phyloP scores from a whole-genome alignment of 176 grass and related monocot genomes.

The Zea mays region DNA sequence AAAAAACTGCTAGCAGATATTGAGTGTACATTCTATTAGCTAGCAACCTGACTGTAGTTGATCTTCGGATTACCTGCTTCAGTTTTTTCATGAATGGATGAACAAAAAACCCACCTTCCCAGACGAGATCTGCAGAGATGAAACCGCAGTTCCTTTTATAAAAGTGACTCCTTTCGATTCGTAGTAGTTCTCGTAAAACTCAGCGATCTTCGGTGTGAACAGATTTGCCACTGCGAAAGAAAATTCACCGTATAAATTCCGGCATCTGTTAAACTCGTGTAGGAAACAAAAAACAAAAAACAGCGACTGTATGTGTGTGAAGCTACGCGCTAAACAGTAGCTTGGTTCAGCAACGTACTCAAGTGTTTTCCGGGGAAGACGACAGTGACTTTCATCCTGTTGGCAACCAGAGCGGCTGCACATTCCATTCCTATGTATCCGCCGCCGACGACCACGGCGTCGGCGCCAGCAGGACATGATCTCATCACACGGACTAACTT shows the following conservation, averaged over 20 bases:
- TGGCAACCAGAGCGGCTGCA: conserved; percentile 69
- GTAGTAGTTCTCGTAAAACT: conserved; percentile 81
- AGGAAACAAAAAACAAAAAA: neutral
- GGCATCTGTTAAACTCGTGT: neutral
- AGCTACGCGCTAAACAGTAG: neutral
- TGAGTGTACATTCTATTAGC: neutral
- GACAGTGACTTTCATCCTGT: conserved; percentile 77
- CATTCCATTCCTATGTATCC: conserved; percentile 97
- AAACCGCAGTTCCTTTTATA: conserved; percentile 56
- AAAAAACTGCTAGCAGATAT: neutral
- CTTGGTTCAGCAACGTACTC: conserved; percentile 55
- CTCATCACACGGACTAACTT: conserved; percentile 61
- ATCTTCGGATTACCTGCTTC: neutral
- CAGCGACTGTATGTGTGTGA: neutral
- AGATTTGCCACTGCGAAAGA: conserved; percentile 60
- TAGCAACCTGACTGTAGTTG: neutral
- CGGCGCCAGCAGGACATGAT: conserved; percentile 47
- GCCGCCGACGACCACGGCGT: conserved; percentile 73
- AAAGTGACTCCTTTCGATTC: conserved; percentile 72
- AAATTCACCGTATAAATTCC: neutral
- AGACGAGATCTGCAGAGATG: conserved; percentile 55
- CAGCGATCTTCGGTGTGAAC: conserved; percentile 73
- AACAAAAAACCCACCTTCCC: conserved; percentile 50
- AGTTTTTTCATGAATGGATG: neutral
- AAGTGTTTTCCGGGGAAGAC: conserved; percentile 81